Base-by-base conservation (phyloP, 306 rosid species). In the Phaseolus lunatus region DNA sequence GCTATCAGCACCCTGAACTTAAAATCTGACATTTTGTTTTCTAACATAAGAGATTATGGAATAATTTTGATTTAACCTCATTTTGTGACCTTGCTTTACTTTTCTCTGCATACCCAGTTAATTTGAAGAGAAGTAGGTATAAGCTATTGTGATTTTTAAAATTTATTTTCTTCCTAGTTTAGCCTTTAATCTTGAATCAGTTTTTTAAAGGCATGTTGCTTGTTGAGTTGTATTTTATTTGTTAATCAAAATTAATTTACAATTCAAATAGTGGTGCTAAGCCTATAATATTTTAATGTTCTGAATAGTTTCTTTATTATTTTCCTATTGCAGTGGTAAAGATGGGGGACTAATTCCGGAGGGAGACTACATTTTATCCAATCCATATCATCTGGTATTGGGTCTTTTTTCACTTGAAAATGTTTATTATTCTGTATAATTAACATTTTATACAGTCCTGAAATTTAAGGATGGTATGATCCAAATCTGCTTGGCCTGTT, bases 321-420 rank as follows among this genome's bases (percentile, higher is more conserved):
- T 53, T 76, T 76, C 52, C 72, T 62, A 67, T 70, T 87, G 84
- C 89, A 95, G 99, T 49, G 91, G 92, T 82, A 95, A 95, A 82
- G 98, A 89, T 77, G 97, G 93, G 78, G 97, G 88, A 70, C 78
- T 71, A 39, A 91, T 71, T 82, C 99, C 88, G 75, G 97, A 90
- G 62, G 97, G 92, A 54, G 96, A 92, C 72, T 90, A 87, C 84
- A 84, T 95, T 81, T 80, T 95, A 81, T 91, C 96, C 64, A 95
- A 92, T 82, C 99, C 99, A 2, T 95, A 95, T 89, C 97, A 95
- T 86, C 79, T 92, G 97, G 99, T 91, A 90, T 61, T 26, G 33
- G 49, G 67, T 88, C 74, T 78, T 49, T 14, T 78, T 70, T 58
- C 9, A 53, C 11, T 19, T 9, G 14, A 53, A 53, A 4, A 27